Evolutionary conservation across 306 rosid species (phyloP), one percentile per base, ranked within the genome.

Genomic region (Vigna reflexopilosa): DNA sequence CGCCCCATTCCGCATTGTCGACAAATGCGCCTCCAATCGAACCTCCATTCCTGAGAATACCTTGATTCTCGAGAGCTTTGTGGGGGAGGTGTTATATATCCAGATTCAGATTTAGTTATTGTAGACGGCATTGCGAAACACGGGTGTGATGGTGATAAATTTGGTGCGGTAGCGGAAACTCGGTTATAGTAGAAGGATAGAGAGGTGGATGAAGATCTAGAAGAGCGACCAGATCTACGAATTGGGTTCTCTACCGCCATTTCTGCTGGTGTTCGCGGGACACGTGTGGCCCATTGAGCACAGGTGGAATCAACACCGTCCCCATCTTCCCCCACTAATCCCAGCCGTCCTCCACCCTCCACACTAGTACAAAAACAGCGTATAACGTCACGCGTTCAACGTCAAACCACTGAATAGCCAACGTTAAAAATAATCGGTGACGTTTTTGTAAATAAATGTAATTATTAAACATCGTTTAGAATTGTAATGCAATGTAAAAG

Each of bases 81-180:
- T 88, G 5, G 49, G 44, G 22, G 48, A 20, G 1, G 1, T 20
- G 86, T 90, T 0, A 88, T 90, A 9, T 90, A 90, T 80, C 64
- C 86, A 24, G 94, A 90, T 32, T 90, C 91, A 20, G 91, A 90
- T 81, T 87, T 90, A 11, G 81, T 90, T 2, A 83, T 90, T 2
- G 89, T 90, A 3, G 93, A 90, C 14, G 91, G 87, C 59, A 84
- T 87, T 24, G 73, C 72, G 19, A 88, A 90, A 90, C 83, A 80
- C 91, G 4, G 93, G 93, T 12, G 93, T 90, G 49, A 87, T 90
- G 93, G 93, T 90, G 10, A 86, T 90, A 76, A 91, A 90, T 87
- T 86, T 90, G 56, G 86, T 42, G 2, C 76, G 72, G 62, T 90
- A 91, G 93, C 83, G 90, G 73, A 80, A 52, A 38, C 55, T 6